These are phyloP conservation scores for Lentithecium fluviatile DNA, from an alignment of 495 filamentous ascomycete genomes.

Conservation along the genomic window DNA sequence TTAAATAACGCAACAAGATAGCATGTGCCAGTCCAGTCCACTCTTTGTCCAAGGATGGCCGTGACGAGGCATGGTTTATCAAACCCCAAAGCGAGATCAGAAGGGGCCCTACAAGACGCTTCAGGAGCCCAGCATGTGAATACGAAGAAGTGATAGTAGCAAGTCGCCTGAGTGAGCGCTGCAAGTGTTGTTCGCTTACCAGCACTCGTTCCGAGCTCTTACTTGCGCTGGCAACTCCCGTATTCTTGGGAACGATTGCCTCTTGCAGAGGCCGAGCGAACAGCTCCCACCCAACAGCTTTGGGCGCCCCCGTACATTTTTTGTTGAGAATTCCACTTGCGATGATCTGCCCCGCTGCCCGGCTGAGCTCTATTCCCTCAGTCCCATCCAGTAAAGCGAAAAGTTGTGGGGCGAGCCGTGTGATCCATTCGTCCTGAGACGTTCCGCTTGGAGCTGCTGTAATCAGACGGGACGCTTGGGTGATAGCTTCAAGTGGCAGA, in stretches of 20 bases:
- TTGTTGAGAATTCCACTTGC: constrained; percentile 70
- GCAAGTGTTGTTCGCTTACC: constrained; percentile 48
- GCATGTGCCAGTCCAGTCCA: constrained; percentile 31
- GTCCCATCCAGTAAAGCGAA: constrained; percentile 64
- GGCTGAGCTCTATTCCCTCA: constrained; percentile 62
- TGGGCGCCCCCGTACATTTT: constrained; percentile 64
- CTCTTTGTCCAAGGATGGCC: constrained; percentile 38
- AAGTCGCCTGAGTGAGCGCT: constrained; percentile 56
- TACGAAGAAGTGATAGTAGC: constrained; percentile 61
- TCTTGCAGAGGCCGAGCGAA: constrained; percentile 65
- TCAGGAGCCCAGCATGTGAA: constrained; percentile 71
- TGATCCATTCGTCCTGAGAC: constrained; percentile 59
- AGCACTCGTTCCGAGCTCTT: constrained; percentile 40
- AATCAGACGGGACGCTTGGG: constrained; percentile 62
- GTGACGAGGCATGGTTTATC: constrained; percentile 50
- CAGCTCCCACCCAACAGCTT: constrained; percentile 65
- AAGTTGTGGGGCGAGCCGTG: constrained; percentile 64
- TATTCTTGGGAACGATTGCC: constrained; percentile 54
- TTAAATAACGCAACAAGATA: constrained; percentile 52
- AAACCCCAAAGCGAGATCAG: constrained; percentile 70
- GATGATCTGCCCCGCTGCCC: constrained; percentile 68
- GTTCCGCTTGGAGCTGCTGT: constrained; percentile 62
- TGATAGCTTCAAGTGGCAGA: constrained; percentile 71
- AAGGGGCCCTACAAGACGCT: constrained; percentile 63
- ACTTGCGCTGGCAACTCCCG: background rate